phyloP scores from a whole-genome alignment of 2,329 filamentous ascomycete species.

The Alternaria sp. region DNA sequence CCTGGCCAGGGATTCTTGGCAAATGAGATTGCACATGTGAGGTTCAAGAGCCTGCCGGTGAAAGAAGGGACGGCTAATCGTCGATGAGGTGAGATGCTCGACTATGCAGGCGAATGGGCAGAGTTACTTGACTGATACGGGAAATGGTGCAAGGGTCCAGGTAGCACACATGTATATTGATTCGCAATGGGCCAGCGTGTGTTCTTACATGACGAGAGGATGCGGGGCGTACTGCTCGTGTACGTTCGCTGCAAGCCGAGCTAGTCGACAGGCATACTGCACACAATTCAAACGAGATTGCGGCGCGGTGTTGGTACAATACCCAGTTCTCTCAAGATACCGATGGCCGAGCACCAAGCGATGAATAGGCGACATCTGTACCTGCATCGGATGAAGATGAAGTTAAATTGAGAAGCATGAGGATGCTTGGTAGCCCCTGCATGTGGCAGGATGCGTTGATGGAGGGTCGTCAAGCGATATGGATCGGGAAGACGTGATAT shows the following conservation, averaged over 20 bases:
- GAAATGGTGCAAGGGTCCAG: conserved; percentile 5
- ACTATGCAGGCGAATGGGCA: neutral
- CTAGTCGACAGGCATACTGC: conserved; percentile 1
- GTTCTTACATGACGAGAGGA: conserved; percentile 9
- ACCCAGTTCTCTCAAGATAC: neutral
- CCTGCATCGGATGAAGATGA: conserved; percentile 19
- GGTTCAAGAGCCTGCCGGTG: neutral
- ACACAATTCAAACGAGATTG: neutral
- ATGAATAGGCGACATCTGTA: conserved; percentile 9
- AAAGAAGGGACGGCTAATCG: neutral
- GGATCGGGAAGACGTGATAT: conserved; percentile 7
- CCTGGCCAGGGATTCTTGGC: neutral
- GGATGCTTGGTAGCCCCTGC: conserved; percentile 13
- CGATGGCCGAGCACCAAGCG: neutral
- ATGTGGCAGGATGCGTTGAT: conserved; percentile 8
- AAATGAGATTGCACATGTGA: neutral
- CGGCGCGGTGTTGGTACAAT: conserved; percentile 5
- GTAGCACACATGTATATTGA: conserved; percentile 17
- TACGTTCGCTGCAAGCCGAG: neutral
- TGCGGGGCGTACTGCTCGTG: conserved; percentile 1
- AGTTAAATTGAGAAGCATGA: conserved; percentile 9
- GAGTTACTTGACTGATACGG: conserved; percentile 11
- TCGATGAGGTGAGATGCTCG: neutral
- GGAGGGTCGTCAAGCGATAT: neutral
- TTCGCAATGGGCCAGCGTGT: conserved; percentile 14